Percentiles rank a stretch among this genome's conserved stretches.
phyloP scores from a whole-genome alignment of 1,284 basidiomycete species.

The Sporisorium graminicola region DNA sequence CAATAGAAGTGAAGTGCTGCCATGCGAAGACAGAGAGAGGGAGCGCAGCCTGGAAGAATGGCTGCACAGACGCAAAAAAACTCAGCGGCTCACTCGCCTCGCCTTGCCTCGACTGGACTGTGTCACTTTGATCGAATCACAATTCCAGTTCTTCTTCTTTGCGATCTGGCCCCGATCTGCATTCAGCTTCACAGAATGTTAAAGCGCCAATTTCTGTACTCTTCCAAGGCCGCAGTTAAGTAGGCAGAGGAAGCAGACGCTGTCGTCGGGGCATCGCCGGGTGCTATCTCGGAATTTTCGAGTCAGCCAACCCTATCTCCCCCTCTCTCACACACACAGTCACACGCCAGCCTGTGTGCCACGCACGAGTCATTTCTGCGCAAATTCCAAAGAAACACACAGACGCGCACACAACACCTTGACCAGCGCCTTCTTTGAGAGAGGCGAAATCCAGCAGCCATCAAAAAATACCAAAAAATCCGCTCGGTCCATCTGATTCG shows the following conservation, averaged over 20 bases:
- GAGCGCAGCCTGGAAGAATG: not conserved
- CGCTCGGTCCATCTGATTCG: constrained; percentile 3
- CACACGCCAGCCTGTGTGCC: not conserved
- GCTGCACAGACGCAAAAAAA: not conserved
- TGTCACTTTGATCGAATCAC: constrained; percentile 6
- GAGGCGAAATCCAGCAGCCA: too few species aligned
- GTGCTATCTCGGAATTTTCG: not conserved
- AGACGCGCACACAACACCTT: not conserved
- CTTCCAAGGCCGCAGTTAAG: constrained; percentile 1
- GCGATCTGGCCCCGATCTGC: not conserved
- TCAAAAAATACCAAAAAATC: not conserved
- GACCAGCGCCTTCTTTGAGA: too few species aligned
- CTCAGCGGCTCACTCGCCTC: not conserved
- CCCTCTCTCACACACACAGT: too few species aligned
- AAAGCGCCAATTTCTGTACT: not conserved
- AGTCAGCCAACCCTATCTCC: not conserved
- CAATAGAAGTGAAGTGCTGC: not conserved
- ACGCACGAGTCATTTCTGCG: not conserved
- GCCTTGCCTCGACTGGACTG: not conserved
- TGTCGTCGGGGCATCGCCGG: too few species aligned
- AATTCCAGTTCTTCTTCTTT: not conserved
- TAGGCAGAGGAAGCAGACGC: not conserved
- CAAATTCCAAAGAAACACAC: not conserved
- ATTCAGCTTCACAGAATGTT: not conserved
- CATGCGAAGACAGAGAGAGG: not conserved